A percentile compares a stretch with the other conserved stretches of the same genome.
These are phyloP conservation scores for Trichophyton benhamiae DNA, from an alignment of 2,329 filamentous ascomycete species.

Conservation along the genomic window DNA sequence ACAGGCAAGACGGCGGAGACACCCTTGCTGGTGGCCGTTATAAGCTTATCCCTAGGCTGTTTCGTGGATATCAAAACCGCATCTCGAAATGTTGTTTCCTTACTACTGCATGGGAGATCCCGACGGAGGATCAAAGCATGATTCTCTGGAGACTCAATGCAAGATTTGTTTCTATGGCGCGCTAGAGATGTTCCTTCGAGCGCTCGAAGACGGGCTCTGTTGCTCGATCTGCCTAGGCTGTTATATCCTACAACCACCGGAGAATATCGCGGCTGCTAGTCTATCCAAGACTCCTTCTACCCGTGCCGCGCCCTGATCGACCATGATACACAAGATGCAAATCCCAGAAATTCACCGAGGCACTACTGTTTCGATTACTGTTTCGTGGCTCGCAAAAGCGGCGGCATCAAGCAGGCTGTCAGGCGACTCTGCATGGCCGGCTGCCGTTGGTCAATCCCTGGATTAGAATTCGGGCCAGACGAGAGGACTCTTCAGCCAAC, in stretches of 20 bases:
- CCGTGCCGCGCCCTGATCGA: not conserved
- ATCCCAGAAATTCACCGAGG: not conserved
- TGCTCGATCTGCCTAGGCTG: not conserved
- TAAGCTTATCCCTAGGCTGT: conserved; percentile 1
- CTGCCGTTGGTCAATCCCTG: no score
- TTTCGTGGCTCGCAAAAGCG: not conserved
- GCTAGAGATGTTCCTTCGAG: not conserved
- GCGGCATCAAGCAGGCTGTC: not conserved
- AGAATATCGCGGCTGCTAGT: not conserved
- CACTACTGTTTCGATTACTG: not conserved
- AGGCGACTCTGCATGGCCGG: no score
- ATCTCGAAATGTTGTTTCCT: not conserved
- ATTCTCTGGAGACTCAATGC: not conserved
- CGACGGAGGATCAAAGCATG: not conserved
- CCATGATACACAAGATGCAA: not conserved
- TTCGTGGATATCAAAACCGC: not conserved
- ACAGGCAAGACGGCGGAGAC: not conserved
- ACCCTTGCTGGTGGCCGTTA: not conserved
- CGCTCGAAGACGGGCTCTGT: not conserved
- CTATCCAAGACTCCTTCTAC: not conserved
- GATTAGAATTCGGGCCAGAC: not conserved
- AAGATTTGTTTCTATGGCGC: not conserved
- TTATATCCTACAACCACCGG: not conserved
- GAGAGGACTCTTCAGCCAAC: not conserved
- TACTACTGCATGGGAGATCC: not conserved